Base-by-base conservation (phyloP, 202 grass and related monocot species). In the Panicum virgatum region DNA sequence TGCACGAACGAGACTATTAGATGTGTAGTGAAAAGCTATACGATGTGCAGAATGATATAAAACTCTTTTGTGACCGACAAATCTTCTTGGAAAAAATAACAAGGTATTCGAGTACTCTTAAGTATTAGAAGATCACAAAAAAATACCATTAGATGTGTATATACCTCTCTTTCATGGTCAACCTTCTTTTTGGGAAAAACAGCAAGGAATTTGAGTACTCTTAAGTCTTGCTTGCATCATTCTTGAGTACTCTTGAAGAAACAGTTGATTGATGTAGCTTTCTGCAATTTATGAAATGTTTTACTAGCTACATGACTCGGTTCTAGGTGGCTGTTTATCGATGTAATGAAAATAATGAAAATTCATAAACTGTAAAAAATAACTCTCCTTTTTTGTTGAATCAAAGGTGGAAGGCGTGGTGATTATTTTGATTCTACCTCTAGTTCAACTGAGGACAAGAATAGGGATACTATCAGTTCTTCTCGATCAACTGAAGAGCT, bases 401-500 rank as follows among this genome's bases (percentile, higher is more conserved):
- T 42, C 12, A 69, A 75, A 92, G 84, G 85, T 84, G 62, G 69
- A 77, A 86, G 47, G 34, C 66, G 18, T 66, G 73, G 67, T 76
- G 13, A 66, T 43, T 67, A 82, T 87, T 39, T 83, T 87, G 68
- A 77, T 27, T 65, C 77, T 76, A 67, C 79, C 16, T 79, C 46
- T 60, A 78, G 44, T 75, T 86, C 74, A 54, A 38, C 72, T 50
- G 57, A 86, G 53, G 62, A 66, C 76, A 73, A 82, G 56, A 86
- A 83, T 54, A 48, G 45, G 47, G 81, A 62, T 61, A 80, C 79
- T 58, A n/a, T 45, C 44, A 57, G 61, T 58, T 88, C 85, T 36
- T 82, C 90, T 73, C 85, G 59, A 84, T 85, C 91, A 81, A 81
- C 72, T 80, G 91, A 94, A 90, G 75, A 92, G 84, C 76, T 94